Percentiles rank a stretch among this genome's conserved stretches.
phyloP scores from a whole-genome alignment of 805 yeast genomes.

The Pichia scutulata region DNA sequence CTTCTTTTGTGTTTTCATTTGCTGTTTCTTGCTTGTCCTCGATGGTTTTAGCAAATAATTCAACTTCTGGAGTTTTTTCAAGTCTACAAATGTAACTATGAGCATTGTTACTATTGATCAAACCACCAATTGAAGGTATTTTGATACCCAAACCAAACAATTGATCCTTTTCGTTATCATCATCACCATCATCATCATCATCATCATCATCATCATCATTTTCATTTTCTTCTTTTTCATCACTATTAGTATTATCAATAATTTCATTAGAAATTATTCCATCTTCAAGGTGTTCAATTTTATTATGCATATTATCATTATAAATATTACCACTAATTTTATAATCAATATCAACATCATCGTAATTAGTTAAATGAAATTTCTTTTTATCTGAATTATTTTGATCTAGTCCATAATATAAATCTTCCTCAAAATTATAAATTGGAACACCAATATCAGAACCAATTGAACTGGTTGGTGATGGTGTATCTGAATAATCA shows the following conservation, averaged over 20 bases:
- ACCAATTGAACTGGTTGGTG: neutral
- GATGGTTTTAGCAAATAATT: neutral
- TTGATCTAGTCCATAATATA: neutral
- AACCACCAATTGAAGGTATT: neutral
- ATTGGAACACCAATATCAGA: neutral
- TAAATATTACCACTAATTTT: neutral
- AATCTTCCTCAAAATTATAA: neutral
- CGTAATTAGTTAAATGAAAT: neutral
- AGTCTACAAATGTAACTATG: slow-evolving; percentile 1
- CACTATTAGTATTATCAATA: neutral
- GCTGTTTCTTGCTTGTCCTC: neutral
- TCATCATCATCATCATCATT: neutral
- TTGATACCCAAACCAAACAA: slow-evolving; percentile 1
- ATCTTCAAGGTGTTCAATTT: neutral
- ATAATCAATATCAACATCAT: neutral
- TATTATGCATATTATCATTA: neutral
- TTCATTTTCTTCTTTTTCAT: neutral
- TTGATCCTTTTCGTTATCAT: neutral
- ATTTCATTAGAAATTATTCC: neutral
- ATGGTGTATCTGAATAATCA: neutral
- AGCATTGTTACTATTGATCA: neutral
- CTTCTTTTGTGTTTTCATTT: neutral
- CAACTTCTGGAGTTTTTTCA: slow-evolving; percentile 1
- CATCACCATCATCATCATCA: neutral
- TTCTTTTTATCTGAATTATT: neutral